Percentiles rank a stretch among this genome's conserved stretches.
Evolutionary conservation across 2,329 filamentous ascomycete species (phyloP).

Genomic region (Epichloe amarillans): DNA sequence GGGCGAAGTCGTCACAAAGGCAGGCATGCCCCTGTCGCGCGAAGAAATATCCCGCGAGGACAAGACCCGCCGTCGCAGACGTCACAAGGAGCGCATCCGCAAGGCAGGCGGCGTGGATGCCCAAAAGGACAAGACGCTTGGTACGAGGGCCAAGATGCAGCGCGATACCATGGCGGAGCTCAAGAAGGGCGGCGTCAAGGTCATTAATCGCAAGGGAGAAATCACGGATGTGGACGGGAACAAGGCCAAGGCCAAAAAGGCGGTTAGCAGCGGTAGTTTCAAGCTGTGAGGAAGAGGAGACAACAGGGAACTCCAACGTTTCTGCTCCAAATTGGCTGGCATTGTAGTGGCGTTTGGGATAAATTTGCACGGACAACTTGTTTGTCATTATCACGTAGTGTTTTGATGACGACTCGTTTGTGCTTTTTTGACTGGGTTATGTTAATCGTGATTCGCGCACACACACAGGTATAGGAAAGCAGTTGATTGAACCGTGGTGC

Average conservation of each 20-base stretch:
- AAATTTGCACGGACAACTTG: too few relatives aligned
- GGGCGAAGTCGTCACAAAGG: conserved; percentile 65
- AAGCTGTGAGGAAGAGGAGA: conserved; percentile 36
- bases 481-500: too few relatives aligned
- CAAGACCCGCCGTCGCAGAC: conserved; percentile 59
- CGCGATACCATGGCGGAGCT: conserved; percentile 48
- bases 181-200: conserved; percentile 77
- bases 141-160: conserved; percentile 41
- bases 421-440: too few relatives aligned
- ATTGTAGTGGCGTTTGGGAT: too few relatives aligned
- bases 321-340: too few relatives aligned
- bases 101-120: conserved; percentile 43
- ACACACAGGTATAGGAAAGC: too few relatives aligned
- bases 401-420: too few relatives aligned
- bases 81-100: conserved; percentile 74
- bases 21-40: conserved; percentile 61
- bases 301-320: background rate
- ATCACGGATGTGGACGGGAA: conserved; percentile 74
- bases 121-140: conserved; percentile 20
- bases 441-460: too few relatives aligned
- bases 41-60: conserved; percentile 86
- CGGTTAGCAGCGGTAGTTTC: conserved; percentile 42
- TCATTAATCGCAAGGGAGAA: conserved; percentile 84
- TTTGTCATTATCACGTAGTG: too few relatives aligned
- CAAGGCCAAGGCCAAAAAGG: conserved; percentile 45